A percentile compares a stretch with the other conserved stretches of the same genome.
phyloP scores from a whole-genome alignment of 768 basidiomycete species.

The Lactarius quietus region DNA sequence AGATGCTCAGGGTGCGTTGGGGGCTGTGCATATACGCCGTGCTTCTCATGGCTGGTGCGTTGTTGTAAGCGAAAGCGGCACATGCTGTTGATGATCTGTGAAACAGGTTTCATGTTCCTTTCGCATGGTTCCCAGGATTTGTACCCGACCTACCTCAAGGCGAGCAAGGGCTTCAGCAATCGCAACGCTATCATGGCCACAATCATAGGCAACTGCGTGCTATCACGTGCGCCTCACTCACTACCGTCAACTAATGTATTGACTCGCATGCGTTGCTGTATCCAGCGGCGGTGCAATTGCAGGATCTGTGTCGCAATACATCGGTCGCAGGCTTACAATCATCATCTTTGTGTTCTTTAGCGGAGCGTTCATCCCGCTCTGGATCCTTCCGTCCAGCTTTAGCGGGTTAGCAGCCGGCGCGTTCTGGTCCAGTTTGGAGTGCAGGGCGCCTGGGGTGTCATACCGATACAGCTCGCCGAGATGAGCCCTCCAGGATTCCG shows the following conservation, averaged over 20 bases:
- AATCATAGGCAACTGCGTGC: constrained; percentile 40
- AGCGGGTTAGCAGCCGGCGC: constrained; percentile 43
- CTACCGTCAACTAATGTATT: constrained; percentile 3
- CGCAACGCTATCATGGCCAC: constrained; percentile 40
- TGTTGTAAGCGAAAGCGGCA: not conserved
- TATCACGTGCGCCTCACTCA: constrained; percentile 27
- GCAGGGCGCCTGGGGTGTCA: constrained; percentile 37
- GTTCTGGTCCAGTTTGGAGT: constrained; percentile 48
- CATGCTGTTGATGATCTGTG: constrained; percentile 12
- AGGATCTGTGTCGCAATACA: constrained; percentile 40
- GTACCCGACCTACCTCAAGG: constrained; percentile 41
- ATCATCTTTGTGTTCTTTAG: constrained; percentile 35
- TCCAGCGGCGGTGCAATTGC: constrained; percentile 39
- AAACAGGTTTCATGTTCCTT: constrained; percentile 48
- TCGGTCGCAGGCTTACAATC: constrained; percentile 47
- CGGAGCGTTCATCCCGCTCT: constrained; percentile 38
- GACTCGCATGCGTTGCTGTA: constrained; percentile 19
- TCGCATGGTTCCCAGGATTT: constrained; percentile 46
- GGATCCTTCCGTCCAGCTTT: constrained; percentile 45
- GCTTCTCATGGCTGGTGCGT: constrained; percentile 64
- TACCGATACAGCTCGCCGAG: constrained; percentile 46
- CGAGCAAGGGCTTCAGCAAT: constrained; percentile 35
- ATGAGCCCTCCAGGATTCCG: constrained; percentile 48
- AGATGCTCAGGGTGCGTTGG: constrained; percentile 84
- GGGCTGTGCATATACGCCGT: constrained; percentile 78